A percentile compares a stretch with the other conserved stretches of the same genome.
These are phyloP conservation scores for Thermothielavioides terrestris DNA, from an alignment of 495 filamentous ascomycete species.

Conservation along the genomic window DNA sequence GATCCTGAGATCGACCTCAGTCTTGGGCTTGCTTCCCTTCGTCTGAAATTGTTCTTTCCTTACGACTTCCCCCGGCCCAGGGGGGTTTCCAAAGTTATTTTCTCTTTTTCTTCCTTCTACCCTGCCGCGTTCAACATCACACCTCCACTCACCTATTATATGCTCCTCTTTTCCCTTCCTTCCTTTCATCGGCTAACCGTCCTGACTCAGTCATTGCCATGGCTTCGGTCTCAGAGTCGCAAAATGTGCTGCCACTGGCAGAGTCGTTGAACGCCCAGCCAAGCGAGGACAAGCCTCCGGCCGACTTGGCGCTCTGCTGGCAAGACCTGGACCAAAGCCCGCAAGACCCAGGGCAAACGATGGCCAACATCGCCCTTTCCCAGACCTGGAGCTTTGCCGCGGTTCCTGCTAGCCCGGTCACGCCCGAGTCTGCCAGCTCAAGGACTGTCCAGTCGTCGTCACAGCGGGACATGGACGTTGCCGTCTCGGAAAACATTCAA, in stretches of 20 bases:
- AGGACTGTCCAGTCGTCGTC: not conserved
- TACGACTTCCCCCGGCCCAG: too few species aligned
- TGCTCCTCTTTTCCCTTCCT: not conserved
- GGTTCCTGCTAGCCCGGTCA: not conserved
- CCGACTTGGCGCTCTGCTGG: too few species aligned
- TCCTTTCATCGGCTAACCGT: not conserved
- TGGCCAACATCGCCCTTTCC: slow-evolving; percentile 1
- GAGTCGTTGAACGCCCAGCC: not conserved
- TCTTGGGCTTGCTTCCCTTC: not conserved
- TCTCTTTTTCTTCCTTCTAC: not conserved
- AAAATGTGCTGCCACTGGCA: not conserved
- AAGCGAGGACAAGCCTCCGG: not conserved
- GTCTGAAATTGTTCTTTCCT: not conserved
- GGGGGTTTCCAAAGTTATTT: too few species aligned
- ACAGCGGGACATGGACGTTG: not conserved
- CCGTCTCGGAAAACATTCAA: not conserved
- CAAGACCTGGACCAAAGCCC: not conserved
- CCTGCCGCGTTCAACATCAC: not conserved
- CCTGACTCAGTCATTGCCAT: not conserved
- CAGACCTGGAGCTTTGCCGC: slow-evolving; percentile 6
- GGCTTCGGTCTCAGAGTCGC: not conserved
- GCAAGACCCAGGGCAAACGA: not conserved
- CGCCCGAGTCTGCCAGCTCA: not conserved
- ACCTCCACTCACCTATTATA: not conserved
- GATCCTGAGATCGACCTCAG: not conserved